phyloP scores from a whole-genome alignment of 495 filamentous ascomycete species.

The Neurospora hispaniola region DNA sequence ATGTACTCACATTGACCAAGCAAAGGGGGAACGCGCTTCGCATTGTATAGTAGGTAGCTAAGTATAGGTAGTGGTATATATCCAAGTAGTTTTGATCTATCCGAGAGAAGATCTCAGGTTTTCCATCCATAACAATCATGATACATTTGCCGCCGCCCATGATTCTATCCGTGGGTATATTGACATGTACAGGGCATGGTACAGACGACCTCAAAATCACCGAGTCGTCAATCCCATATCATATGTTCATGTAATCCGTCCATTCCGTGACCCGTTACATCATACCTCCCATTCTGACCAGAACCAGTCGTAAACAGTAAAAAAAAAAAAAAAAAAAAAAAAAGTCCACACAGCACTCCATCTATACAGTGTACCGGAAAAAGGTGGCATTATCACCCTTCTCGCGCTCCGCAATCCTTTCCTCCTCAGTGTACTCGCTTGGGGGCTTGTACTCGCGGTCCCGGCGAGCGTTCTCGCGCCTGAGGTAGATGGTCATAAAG shows the following conservation, averaged over 20 bases:
- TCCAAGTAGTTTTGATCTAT: neutral
- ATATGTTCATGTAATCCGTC: neutral
- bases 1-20: too few relatives aligned
- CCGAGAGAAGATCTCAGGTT: neutral
- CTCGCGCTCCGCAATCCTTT: slow-evolving; percentile 33
- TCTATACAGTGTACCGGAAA: slow-evolving; percentile 43
- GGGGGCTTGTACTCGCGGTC: slow-evolving; percentile 34
- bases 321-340: too few relatives aligned
- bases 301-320: neutral
- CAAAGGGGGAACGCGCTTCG: too few relatives aligned
- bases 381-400: slow-evolving; percentile 43
- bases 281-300: neutral
- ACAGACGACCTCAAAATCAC: neutral
- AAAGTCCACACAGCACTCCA: neutral
- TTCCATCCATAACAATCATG: neutral
- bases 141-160: neutral
- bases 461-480: slow-evolving; percentile 47
- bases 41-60: too few relatives aligned
- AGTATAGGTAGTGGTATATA: neutral
- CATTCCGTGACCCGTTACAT: too few relatives aligned
- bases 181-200: neutral
- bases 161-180: neutral
- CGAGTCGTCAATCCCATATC: neutral
- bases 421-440: slow-evolving; percentile 37
- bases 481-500: slow-evolving; percentile 49